A percentile compares a stretch with the other conserved stretches of the same genome.
Evolutionary conservation across 75 land plant species (phyloP).

Genomic region (Pinus albicaulis): DNA sequence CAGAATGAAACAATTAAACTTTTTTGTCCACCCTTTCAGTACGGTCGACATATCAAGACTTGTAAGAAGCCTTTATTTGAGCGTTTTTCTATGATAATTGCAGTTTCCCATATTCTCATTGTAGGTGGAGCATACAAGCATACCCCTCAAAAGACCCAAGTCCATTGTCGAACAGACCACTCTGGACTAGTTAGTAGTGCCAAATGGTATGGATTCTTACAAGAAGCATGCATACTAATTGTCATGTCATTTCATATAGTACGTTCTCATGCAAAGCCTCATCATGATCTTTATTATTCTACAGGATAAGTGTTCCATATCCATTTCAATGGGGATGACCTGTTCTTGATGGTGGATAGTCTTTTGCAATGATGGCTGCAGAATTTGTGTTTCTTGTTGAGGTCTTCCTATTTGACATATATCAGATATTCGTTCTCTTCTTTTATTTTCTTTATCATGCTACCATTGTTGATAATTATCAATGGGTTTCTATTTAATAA

Average conservation of each 20-base stretch:
- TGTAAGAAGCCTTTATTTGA: slow-evolving; percentile 60
- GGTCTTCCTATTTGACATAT: slow-evolving; percentile 26
- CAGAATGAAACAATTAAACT: background rate
- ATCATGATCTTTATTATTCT: background rate
- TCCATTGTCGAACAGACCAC: slow-evolving; percentile 85
- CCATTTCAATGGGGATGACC: slow-evolving; percentile 85
- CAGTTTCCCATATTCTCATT: slow-evolving; percentile 82
- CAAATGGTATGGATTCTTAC: slow-evolving; percentile 57
- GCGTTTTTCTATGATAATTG: slow-evolving; percentile 79
- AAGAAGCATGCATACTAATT: background rate
- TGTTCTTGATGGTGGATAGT: slow-evolving; percentile 54
- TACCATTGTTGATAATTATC: background rate
- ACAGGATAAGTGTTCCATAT: slow-evolving; percentile 76
- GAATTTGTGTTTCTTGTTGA: slow-evolving; percentile 66
- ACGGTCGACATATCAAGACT: slow-evolving; percentile 42
- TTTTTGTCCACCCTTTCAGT: slow-evolving; percentile 44
- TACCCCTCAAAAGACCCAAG: slow-evolving; percentile 45
- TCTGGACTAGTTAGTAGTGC: slow-evolving; percentile 73
- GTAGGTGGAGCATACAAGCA: slow-evolving; percentile 89
- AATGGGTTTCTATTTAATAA: background rate
- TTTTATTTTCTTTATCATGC: background rate
- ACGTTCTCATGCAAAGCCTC: background rate
- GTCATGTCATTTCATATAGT: background rate
- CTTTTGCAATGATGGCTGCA: slow-evolving; percentile 69
- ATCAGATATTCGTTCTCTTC: background rate